Conservation (phyloP, 768 basidiomycete genomes). For the Heimioporus sp. region DNA sequence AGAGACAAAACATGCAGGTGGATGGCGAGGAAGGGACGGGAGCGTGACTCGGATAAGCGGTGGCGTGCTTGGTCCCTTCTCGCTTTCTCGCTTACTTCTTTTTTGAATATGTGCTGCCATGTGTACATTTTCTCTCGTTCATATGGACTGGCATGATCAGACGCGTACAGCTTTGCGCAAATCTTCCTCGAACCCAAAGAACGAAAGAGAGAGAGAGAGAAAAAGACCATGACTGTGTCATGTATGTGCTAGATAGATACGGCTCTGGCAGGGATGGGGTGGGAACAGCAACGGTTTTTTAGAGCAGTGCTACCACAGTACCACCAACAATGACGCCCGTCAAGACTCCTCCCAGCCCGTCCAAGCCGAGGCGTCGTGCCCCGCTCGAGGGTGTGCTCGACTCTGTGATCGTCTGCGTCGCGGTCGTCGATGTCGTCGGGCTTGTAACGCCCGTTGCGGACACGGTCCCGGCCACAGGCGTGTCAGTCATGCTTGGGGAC, state of each 20-base stretch:
- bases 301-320: constrained; percentile 1
- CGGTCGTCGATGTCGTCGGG: background rate
- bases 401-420: background rate
- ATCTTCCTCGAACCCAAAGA: too few species aligned
- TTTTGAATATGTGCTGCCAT: too few species aligned
- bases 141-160: too few species aligned
- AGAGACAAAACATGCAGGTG: constrained; percentile 58
- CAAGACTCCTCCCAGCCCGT: background rate
- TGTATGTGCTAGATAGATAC: too few species aligned
- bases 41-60: constrained; percentile 8
- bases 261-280: constrained; percentile 9
- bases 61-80: too few species aligned
- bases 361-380: background rate
- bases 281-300: constrained; percentile 4
- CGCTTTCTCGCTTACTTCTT: too few species aligned
- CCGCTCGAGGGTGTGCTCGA: constrained; percentile 8
- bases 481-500: background rate
- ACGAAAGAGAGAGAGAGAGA: too few species aligned
- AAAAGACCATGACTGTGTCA: too few species aligned
- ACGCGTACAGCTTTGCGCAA: too few species aligned
- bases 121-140: too few species aligned
- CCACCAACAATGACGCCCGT: constrained; percentile 3
- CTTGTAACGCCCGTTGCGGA: background rate
- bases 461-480: background rate
- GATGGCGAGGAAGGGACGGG: constrained; percentile 21